Base-by-base conservation (phyloP, 495 filamentous ascomycete genomes). In the Aspergillus coremiiformis region DNA sequence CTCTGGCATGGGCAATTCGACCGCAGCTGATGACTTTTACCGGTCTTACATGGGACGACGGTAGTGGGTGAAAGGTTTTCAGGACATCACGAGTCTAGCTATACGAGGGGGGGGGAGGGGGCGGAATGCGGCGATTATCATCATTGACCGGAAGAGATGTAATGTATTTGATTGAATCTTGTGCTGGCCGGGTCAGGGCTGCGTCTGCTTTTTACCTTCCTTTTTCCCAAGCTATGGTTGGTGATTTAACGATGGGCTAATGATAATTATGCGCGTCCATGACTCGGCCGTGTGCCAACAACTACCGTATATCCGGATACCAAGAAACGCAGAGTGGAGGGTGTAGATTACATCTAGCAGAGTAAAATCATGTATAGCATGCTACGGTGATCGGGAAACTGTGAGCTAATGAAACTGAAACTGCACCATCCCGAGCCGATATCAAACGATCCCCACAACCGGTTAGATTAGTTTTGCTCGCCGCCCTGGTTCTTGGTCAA, bases 381-480 rank as follows among this genome's bases (percentile, higher is more conserved):
- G 24, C 24, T 24, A 27, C 42, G 11, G 15, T 44, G 5, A 27
- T 27, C 37, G 37, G n/a, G 21, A 33, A 22, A 19, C 11, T 32
- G 27, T 47, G 26, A 30, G 22, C 26, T 45, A 29, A 47, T 11
- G 21, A 32, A 5, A 47, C 26, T 11, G 21, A 32, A 5, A 47
- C 26, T 47, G 44, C 32, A 19, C 21, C 44, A 47, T 47, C 29
- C n/a, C n/a, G n/a, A n/a, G n/a, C n/a, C 17, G 19, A 21, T 14
- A 32, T 32, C 19, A 41, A 10, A 15, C 37, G 32, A n/a, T n/a
- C n/a, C n/a, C n/a, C n/a, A n/a, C n/a, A n/a, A n/a, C n/a, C n/a
- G n/a, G n/a, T n/a, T n/a, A n/a, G n/a, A n/a, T 66, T 84, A 90
- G 70, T 90, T 88, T 56, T 87, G 74, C 74, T 88, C 84, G 61